These are phyloP conservation scores for Mycena rosella DNA, from an alignment of 768 basidiomycete species.

Conservation along the genomic window DNA sequence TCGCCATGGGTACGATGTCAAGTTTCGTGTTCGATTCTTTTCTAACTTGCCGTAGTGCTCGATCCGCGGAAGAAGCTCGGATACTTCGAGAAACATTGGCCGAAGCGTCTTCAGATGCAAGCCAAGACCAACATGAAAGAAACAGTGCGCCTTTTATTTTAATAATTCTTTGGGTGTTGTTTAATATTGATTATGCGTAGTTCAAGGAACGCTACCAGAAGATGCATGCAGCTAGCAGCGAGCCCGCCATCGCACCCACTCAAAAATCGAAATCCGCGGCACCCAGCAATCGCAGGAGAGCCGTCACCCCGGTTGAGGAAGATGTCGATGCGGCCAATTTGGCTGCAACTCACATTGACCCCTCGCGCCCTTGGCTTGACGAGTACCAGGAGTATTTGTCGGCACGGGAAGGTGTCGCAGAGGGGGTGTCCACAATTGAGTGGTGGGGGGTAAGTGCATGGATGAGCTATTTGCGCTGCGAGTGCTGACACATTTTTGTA, in stretches of 20 bases:
- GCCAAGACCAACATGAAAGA: constrained; percentile 33
- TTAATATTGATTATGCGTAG: constrained; percentile 5
- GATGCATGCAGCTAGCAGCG: too few species aligned
- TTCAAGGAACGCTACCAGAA: constrained; percentile 11
- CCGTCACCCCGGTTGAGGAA: too few species aligned
- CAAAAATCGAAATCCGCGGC: too few species aligned
- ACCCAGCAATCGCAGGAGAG: too few species aligned
- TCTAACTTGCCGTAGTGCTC: constrained; percentile 8
- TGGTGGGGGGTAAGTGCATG: background rate
- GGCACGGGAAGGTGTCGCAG: background rate
- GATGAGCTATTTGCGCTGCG: background rate
- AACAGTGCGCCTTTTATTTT: constrained; percentile 28
- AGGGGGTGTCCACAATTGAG: background rate
- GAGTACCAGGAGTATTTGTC: background rate
- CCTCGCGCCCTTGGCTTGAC: background rate
- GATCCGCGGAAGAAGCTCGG: constrained; percentile 10
- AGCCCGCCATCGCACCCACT: too few species aligned
- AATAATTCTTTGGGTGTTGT: too few species aligned
- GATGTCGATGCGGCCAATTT: background rate
- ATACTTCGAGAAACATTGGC: constrained; percentile 45
- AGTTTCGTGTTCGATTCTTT: background rate
- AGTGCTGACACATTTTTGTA: background rate
- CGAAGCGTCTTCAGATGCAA: constrained; percentile 31
- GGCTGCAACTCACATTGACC: background rate
- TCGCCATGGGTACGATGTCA: constrained; percentile 47